Conservation (phyloP, 306 rosid species). For the Ormosia semicastrata region DNA sequence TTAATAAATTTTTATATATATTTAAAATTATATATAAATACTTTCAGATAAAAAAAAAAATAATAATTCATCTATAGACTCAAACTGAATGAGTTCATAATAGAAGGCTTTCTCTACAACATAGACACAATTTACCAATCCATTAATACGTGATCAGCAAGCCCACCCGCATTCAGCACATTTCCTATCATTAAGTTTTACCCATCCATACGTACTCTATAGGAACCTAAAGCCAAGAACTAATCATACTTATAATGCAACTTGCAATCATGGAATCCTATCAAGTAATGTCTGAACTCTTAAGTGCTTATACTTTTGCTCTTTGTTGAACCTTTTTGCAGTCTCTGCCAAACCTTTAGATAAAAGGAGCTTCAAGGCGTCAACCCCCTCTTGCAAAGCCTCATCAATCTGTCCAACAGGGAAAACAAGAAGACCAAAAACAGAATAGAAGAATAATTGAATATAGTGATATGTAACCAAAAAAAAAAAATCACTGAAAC, state of each 20-base stretch:
- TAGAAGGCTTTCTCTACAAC: no score
- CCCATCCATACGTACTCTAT: neutral
- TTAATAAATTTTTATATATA: no score
- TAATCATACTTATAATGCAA: neutral
- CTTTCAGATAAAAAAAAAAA: no score
- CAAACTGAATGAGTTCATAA: no score
- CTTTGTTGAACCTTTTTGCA: constrained; percentile 67
- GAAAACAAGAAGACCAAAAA: neutral
- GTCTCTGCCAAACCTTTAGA: constrained; percentile 56
- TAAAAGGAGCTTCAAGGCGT: constrained; percentile 53
- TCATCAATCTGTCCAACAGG: constrained; percentile 46
- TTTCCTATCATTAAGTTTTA: neutral
- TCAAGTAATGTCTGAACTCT: constrained; percentile 58
- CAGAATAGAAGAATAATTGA: neutral
- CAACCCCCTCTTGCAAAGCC: constrained; percentile 57
- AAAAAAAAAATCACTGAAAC: neutral
- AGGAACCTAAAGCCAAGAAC: neutral
- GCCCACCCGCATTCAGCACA: neutral
- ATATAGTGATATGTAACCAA: neutral
- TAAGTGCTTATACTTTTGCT: constrained; percentile 79
- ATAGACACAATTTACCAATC: neutral
- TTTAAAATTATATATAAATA: no score
- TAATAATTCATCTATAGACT: no score
- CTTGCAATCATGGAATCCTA: constrained; percentile 13
- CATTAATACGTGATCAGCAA: neutral